Evolutionary conservation across 169 alveolate species (phyloP), one percentile per base, ranked within the genome.

Genomic region (Eimeria necatrix): DNA sequence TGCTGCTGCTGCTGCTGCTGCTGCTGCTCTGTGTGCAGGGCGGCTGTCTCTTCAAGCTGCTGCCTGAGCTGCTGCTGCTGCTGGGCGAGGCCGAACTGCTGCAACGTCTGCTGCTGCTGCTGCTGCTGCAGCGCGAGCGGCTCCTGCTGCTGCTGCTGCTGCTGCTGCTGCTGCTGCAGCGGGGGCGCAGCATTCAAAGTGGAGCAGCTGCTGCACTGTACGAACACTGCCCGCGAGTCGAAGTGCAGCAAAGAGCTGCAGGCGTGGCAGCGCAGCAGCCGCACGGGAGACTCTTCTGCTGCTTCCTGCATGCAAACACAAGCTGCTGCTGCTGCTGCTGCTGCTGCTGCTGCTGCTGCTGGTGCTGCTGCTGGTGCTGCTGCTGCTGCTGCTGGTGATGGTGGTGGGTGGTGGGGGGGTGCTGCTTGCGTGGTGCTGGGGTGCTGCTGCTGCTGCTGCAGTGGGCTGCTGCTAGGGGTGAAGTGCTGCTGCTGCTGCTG

Each of bases 201-300:
- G 52, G 22, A 68, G 59, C 91, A 84, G 91, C 91, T 84, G 78
- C 91, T 84, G 91, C 91, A 84, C 56, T 84, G 91, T 4, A 84
- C 91, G 32, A 84, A 84, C 52, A 49, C 52, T 14, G 91, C 91
- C 16, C 91, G 91, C 73, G 73, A 26, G 59, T 84, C 91, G 76
- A 84, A 84, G 18, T 84, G 73, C 49, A 84, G 53, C 60, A 84
- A 32, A 26, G 49, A 68, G 52, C 49, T 32, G 51, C 91, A 84
- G 52, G 14, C 53, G 59, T 84, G 91, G 78, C 91, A 84, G 73
- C 53, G 91, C 7, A 84, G 76, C 64, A 7, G 78, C 78, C 73
- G 91, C 78, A 1, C 52, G 78, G 24, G 16, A 9, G 26, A 76
- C 26, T 26, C 26, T n/a, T n/a, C n/a, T n/a, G n/a, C n/a, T n/a